Percentiles rank a stretch among this genome's conserved stretches.
phyloP scores from a whole-genome alignment of 2,329 filamentous ascomycete species.

The Diaporthe vaccinii region DNA sequence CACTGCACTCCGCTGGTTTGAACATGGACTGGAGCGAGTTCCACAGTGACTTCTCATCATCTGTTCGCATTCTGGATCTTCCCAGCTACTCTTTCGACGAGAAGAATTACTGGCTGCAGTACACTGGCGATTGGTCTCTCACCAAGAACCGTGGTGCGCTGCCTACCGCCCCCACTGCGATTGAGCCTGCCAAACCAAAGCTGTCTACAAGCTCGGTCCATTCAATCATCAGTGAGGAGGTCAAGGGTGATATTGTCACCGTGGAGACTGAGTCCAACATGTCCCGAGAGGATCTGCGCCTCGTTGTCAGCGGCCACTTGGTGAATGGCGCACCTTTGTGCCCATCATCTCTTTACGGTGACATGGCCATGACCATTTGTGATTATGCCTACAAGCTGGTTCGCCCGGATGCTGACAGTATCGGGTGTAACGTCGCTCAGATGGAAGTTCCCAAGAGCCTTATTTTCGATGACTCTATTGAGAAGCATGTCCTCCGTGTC shows the following conservation, averaged over 20 bases:
- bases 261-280: constrained; percentile 77
- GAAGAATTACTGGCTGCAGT: constrained; percentile 78
- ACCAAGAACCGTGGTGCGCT: constrained; percentile 74
- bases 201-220: constrained; percentile 77
- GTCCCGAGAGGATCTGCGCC: constrained; percentile 71
- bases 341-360: constrained; percentile 68
- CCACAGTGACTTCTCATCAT: constrained; percentile 63
- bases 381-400: constrained; percentile 77
- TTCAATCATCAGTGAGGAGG: constrained; percentile 71
- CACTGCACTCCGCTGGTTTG: constrained; percentile 73
- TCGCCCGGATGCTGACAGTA: constrained; percentile 66
- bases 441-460: constrained; percentile 80
- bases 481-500: constrained; percentile 71
- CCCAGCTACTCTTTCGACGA: constrained; percentile 80
- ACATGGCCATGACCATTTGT: constrained; percentile 66
- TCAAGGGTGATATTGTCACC: constrained; percentile 70
- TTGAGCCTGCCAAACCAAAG: constrained; percentile 64
- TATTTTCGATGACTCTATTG: constrained; percentile 64
- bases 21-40: constrained; percentile 79
- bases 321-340: constrained; percentile 77
- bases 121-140: constrained; percentile 78
- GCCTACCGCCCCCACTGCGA: constrained; percentile 46
- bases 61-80: constrained; percentile 67
- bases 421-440: constrained; percentile 74
- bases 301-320: constrained; percentile 73